Base-by-base conservation (phyloP, 2,329 filamentous ascomycete genomes). In the Chaetomium globosum region DNA sequence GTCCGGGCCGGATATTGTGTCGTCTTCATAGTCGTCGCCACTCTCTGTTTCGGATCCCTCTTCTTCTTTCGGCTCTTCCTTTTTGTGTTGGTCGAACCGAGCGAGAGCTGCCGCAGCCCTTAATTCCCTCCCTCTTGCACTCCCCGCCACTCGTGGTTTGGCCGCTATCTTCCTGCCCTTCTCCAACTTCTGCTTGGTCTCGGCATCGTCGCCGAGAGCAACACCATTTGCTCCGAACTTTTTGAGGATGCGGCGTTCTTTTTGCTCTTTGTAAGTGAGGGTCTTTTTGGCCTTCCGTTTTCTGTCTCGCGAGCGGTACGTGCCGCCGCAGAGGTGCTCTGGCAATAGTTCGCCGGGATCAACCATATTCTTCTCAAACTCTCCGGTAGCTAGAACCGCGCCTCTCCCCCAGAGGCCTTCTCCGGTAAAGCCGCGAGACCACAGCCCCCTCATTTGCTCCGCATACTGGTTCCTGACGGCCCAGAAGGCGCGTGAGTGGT, bases 371-470 rank as follows among this genome's bases (percentile, higher is more conserved):
- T 73, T 78, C 70, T 86, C 83, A 73, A 85, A 88, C n/a, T 80
- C 77, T 9, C 87, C 89, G 3, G 83, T 87, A 26, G 80, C 78
- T 53, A 95, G 76, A 7, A 83, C 79, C 48, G 86, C 81, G 0
- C 92, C 92, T 31, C 86, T 80, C 8, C 92, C 91, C 92, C 92
- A 96, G 56, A 96, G 77, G 0, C 92, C 93, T 67, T 96, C 92
- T 2, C 92, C 92, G 0, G 85, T 89, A 73, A 95, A 96, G 1
- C 82, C 82, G 63, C 83, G 85, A 1, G 76, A 76, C 90, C 91
- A 95, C 1, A 96, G 79, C 1, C 71, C 81, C 68, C 87, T 85
- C 85, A 96, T 87, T 63, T 92, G 84, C 9, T 81, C 82, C 1
- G 90, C 88, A 73, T 90, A 95, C 51, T 81, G 78, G 75, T 95